Percentiles rank a stretch among this genome's conserved stretches.
phyloP scores from a whole-genome alignment of 164 flowering plant species.

The Vitis riparia region DNA sequence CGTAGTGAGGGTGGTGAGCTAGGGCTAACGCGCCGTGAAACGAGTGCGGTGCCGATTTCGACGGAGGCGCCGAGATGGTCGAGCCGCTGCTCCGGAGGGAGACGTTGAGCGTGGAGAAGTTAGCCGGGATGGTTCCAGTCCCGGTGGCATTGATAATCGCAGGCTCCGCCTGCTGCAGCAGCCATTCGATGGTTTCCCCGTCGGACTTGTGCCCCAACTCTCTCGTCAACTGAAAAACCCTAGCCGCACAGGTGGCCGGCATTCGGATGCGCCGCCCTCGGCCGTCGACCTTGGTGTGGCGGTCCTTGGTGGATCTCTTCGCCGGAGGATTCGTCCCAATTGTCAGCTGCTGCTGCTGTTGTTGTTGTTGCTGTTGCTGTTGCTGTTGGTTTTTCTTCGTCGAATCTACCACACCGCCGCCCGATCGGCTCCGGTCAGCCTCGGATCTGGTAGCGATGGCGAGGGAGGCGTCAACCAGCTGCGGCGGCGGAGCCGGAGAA shows the following conservation, averaged over 20 bases:
- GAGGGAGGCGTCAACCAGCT: constrained; percentile 52
- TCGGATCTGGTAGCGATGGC: constrained; percentile 57
- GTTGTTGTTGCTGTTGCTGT: constrained; percentile 10
- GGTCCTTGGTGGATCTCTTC: constrained; percentile 69
- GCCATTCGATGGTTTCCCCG: constrained; percentile 85
- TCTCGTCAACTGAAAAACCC: constrained; percentile 75
- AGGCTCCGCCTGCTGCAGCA: constrained; percentile 82
- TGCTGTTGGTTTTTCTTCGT: constrained; percentile 28
- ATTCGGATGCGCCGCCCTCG: constrained; percentile 78
- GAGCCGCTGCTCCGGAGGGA: constrained; percentile 67
- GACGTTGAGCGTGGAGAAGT: constrained; percentile 67
- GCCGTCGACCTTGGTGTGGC: constrained; percentile 85
- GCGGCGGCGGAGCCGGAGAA: constrained; percentile 22
- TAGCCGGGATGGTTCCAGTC: constrained; percentile 86
- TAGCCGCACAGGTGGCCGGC: constrained; percentile 84
- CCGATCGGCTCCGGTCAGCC: constrained; percentile 2
- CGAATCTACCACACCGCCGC: constrained; percentile 11
- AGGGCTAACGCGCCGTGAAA: constrained; percentile 53
- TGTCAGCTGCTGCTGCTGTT: constrained; percentile 2
- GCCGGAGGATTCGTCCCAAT: neutral
- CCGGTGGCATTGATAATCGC: constrained; percentile 87
- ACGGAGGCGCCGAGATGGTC: constrained; percentile 58
- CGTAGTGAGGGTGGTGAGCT: constrained; percentile 31
- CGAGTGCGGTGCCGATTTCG: constrained; percentile 59
- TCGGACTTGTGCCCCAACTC: constrained; percentile 82